Conservation (phyloP, 805 yeast species). For the Yamadazyma laniorum region DNA sequence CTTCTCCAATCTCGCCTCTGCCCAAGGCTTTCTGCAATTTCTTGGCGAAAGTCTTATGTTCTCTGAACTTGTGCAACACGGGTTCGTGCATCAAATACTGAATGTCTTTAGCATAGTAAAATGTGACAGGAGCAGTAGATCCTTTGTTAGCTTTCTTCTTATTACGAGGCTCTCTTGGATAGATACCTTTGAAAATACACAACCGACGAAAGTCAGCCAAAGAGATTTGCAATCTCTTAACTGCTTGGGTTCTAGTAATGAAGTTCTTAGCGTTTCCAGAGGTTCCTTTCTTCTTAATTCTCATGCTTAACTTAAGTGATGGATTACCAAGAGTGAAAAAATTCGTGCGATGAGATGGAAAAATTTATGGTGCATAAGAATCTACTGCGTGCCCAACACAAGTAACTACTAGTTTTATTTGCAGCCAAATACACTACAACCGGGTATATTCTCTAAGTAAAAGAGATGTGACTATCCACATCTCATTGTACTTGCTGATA, state of each 20-base stretch:
- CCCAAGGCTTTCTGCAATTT: slow-evolving; percentile 88
- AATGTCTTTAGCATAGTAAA: slow-evolving; percentile 90
- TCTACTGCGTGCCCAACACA: too few relatives aligned
- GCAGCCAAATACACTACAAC: neutral
- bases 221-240: slow-evolving; percentile 85
- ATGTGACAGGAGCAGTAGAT: slow-evolving; percentile 93
- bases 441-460: slow-evolving; percentile 16
- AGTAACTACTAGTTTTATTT: too few relatives aligned
- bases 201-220: slow-evolving; percentile 95
- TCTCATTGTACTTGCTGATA: slow-evolving; percentile 25
- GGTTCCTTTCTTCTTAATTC: slow-evolving; percentile 79
- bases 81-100: slow-evolving; percentile 96
- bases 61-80: slow-evolving; percentile 84
- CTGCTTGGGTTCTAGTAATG: slow-evolving; percentile 92
- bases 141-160: slow-evolving; percentile 97
- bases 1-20: slow-evolving; percentile 86
- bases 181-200: slow-evolving; percentile 97
- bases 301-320: slow-evolving; percentile 30
- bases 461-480: slow-evolving; percentile 27
- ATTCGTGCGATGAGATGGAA: slow-evolving; percentile 10
- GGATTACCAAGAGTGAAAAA: slow-evolving; percentile 4
- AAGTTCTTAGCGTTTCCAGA: slow-evolving; percentile 90
- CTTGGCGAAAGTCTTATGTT: slow-evolving; percentile 90
- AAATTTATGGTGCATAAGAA: slow-evolving; percentile 1
- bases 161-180: slow-evolving; percentile 94